phyloP scores from a whole-genome alignment of 495 filamentous ascomycete species.

The Aspergillus sclerotioniger region DNA sequence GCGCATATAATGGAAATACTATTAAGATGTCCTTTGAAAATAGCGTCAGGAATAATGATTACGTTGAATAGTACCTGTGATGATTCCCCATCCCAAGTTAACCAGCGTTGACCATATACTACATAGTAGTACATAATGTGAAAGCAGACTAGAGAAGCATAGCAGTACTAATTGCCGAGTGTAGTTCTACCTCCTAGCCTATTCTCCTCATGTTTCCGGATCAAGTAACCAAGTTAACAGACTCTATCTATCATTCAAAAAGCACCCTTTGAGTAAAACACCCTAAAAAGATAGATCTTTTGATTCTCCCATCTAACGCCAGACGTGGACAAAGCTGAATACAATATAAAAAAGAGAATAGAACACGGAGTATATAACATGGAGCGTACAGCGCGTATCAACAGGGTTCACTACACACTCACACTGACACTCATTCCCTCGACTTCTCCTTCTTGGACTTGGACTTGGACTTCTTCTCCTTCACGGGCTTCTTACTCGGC shows the following conservation, averaged over 20 bases:
- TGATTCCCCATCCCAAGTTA: too few relatives aligned
- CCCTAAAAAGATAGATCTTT: conserved; percentile 2
- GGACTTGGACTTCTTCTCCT: conserved; percentile 19
- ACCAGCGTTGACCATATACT: too few relatives aligned
- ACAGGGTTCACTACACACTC: conserved; percentile 10
- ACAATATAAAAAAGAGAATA: not conserved
- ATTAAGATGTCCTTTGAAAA: not conserved
- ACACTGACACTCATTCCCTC: conserved; percentile 18
- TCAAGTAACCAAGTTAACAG: too few relatives aligned
- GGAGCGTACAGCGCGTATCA: conserved; percentile 5
- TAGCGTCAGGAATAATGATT: not conserved
- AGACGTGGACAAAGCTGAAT: conserved; percentile 5
- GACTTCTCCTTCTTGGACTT: conserved; percentile 19
- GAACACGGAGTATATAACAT: conserved; percentile 15
- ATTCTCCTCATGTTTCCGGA: too few relatives aligned
- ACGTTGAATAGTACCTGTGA: not conserved
- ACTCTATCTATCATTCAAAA: too few relatives aligned
- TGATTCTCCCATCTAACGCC: conserved; percentile 24
- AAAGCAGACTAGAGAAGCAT: too few relatives aligned
- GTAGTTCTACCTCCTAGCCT: too few relatives aligned
- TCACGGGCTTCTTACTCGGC: not conserved
- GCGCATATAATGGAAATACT: conserved; percentile 10
- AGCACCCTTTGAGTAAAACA: not conserved
- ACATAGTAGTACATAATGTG: too few relatives aligned
- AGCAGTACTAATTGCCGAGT: too few relatives aligned